Percentiles rank a stretch among this genome's conserved stretches.
Evolutionary conservation across 2,329 filamentous ascomycete species (phyloP).

Genomic region (Alternaria dauci): DNA sequence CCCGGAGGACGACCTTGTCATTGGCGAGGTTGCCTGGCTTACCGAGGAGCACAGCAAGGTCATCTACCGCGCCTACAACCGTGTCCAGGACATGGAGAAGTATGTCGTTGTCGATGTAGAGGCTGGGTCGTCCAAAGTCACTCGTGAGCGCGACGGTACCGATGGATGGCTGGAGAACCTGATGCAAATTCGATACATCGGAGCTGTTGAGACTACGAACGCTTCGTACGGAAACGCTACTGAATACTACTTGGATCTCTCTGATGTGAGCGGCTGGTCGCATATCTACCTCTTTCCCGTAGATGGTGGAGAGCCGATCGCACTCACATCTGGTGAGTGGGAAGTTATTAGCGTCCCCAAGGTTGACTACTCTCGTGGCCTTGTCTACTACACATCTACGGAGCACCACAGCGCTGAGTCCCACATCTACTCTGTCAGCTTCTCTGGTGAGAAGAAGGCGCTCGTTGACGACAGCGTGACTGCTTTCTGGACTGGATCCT

Average conservation of each 20-base stretch:
- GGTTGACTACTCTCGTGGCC: constrained; percentile 63
- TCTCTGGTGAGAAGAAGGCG: constrained; percentile 63
- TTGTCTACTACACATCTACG: constrained; percentile 72
- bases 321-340: constrained; percentile 72
- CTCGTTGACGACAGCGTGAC: constrained; percentile 68
- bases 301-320: constrained; percentile 61
- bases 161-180: constrained; percentile 71
- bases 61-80: constrained; percentile 72
- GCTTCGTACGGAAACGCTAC: constrained; percentile 48
- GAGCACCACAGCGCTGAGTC: constrained; percentile 72
- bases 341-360: constrained; percentile 69
- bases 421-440: constrained; percentile 73
- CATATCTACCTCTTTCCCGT: constrained; percentile 72
- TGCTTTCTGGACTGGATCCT: constrained; percentile 70
- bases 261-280: constrained; percentile 70
- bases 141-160: constrained; percentile 66
- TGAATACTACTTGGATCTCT: constrained; percentile 71
- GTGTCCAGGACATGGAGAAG: constrained; percentile 71
- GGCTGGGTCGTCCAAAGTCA: constrained; percentile 55
- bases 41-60: constrained; percentile 68
- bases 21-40: constrained; percentile 74
- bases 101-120: constrained; percentile 67
- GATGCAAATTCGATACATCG: constrained; percentile 65
- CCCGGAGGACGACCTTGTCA: constrained; percentile 66
- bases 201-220: constrained; percentile 48